phyloP scores from a whole-genome alignment of 2,329 filamentous ascomycete species.

The Nannizziopsis barbatae region DNA sequence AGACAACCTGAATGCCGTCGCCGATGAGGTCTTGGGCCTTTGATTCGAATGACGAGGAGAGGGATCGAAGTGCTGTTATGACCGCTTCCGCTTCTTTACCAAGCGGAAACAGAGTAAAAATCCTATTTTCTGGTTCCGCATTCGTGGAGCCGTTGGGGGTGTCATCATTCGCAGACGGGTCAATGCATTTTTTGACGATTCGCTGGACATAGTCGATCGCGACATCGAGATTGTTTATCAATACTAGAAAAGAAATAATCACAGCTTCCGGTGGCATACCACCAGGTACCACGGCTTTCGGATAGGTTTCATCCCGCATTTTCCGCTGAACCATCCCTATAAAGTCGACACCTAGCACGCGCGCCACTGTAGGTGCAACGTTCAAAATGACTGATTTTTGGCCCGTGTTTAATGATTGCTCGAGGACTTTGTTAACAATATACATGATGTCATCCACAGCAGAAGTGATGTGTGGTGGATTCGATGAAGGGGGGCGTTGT shows the following conservation, averaged over 20 bases:
- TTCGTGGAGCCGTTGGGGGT: slow-evolving; percentile 26
- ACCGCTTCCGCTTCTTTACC: slow-evolving; percentile 63
- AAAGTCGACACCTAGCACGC: slow-evolving; percentile 79
- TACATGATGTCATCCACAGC: slow-evolving; percentile 99
- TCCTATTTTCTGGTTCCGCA: slow-evolving; percentile 23
- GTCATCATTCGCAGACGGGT: slow-evolving; percentile 23
- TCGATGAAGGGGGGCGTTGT: slow-evolving; percentile 58
- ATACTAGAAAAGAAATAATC: slow-evolving; percentile 77
- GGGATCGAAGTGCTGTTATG: slow-evolving; percentile 52
- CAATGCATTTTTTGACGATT: slow-evolving; percentile 63
- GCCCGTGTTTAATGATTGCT: slow-evolving; percentile 74
- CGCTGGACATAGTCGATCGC: slow-evolving; percentile 81
- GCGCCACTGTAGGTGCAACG: slow-evolving; percentile 65
- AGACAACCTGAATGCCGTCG: slow-evolving; percentile 76
- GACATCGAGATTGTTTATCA: slow-evolving; percentile 92
- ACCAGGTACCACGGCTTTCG: slow-evolving; percentile 64
- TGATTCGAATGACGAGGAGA: slow-evolving; percentile 60
- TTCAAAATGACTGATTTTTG: slow-evolving; percentile 66
- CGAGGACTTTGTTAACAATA: slow-evolving; percentile 84
- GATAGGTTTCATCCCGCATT: slow-evolving; percentile 94
- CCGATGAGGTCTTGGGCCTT: slow-evolving; percentile 74
- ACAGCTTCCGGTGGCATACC: slow-evolving; percentile 77
- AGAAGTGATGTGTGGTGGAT: slow-evolving; percentile 82
- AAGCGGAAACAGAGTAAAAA: slow-evolving; percentile 66
- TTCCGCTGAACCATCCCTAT: slow-evolving; percentile 94